Conservation (phyloP, 2,329 filamentous ascomycete genomes). For the Pleoardoris graminearum region DNA sequence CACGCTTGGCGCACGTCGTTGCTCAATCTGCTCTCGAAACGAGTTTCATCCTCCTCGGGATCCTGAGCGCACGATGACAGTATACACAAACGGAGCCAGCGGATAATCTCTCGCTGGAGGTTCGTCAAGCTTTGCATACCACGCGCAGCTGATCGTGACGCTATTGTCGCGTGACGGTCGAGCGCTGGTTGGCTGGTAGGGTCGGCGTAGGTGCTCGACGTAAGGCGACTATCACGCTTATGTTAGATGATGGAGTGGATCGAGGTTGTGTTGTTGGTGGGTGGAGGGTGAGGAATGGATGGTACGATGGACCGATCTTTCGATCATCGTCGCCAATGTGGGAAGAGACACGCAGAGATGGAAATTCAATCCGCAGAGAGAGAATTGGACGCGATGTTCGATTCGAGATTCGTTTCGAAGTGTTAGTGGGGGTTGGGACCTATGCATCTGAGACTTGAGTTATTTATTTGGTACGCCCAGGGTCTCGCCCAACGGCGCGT, state of each 20-base stretch:
- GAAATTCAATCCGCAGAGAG: no score
- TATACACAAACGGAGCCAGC: not conserved
- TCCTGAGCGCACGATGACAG: not conserved
- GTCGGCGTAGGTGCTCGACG: not conserved
- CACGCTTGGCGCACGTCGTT: not conserved
- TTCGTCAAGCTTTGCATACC: no score
- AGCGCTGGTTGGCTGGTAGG: not conserved
- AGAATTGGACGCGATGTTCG: no score
- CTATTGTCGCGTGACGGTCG: slow-evolving; percentile 4
- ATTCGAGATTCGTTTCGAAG: no score
- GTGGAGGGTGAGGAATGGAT: not conserved
- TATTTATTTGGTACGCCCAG: no score
- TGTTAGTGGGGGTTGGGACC: no score
- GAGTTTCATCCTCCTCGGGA: not conserved
- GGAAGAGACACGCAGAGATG: no score
- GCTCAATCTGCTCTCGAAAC: not conserved
- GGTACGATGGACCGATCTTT: no score
- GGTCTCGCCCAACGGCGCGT: no score
- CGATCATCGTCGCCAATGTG: no score
- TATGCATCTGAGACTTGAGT: no score
- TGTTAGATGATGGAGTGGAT: slow-evolving; percentile 1
- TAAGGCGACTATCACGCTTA: slow-evolving; percentile 2
- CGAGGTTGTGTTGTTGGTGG: not conserved
- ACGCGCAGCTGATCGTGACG: slow-evolving; percentile 9
- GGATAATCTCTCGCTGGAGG: no score